Base-by-base conservation (phyloP, 306 rosid species). In the Vigna angularis region DNA sequence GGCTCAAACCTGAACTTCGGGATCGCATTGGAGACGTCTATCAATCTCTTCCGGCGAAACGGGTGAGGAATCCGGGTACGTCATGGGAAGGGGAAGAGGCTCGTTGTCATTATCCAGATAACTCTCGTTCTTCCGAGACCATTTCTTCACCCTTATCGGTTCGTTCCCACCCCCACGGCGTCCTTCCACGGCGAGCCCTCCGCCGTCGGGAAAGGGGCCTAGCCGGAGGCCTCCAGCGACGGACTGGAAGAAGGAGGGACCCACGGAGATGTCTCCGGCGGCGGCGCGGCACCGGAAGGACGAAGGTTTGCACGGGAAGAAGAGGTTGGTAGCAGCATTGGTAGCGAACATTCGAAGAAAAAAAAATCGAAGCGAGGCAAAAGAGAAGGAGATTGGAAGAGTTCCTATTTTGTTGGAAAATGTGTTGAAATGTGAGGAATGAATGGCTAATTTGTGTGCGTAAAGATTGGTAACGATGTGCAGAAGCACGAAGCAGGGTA, bases 1-100 rank as follows among this genome's bases (percentile, higher is more conserved):
- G 34, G n/a, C 3, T 9, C 44, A 74, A 63, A 95, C 98, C 98
- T 95, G 83, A 36, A 86, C 0, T 85, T 62, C 6, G 38, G 97
- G 98, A 73, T 95, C 77, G 57, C 98, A 95, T 67, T 30, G 91
- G 59, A 92, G 98, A 40, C 98, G 90, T 28, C 87, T 84, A 30
- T 92, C 97, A 62, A 95, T 85, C 68, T 83, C 97, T 13, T 91
- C 86, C 3, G 91, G 80, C 4, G 98, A 9, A 61, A 88, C 95
- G 7, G 96, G 98, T 4, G 93, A 83, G 7, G 93, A 78, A 86
- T 88, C 95, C 14, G 97, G 98, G 64, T 86, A 76, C 14, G 90
- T 85, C 98, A 95, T 92, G 6, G 98, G 98, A 38, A 95, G 98
- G 0, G 98, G 97, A 15, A 92, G 96, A 79, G 89, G 88, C 3